Evolutionary conservation across 495 filamentous ascomycete species (phyloP).

Genomic region (Podospora didyma): DNA sequence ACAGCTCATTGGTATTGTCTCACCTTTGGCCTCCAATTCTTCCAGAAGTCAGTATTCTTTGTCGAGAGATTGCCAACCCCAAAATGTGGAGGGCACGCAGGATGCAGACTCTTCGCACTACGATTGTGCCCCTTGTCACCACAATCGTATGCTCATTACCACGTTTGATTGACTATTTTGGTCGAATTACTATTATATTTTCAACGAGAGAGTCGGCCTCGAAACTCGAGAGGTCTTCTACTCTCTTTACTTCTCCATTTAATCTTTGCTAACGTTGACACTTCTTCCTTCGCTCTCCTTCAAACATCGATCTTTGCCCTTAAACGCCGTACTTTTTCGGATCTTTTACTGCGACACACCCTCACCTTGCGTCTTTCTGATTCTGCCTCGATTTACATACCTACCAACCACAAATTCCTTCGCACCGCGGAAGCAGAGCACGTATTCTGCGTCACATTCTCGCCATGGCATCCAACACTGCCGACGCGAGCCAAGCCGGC

Average conservation of each 20-base stretch:
- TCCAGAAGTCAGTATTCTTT: background rate
- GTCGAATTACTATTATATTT: background rate
- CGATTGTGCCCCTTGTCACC: background rate
- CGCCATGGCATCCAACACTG: conserved; percentile 7
- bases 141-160: background rate
- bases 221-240: background rate
- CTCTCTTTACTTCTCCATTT: no score
- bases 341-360: no score
- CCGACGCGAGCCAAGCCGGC: background rate
- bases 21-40: background rate
- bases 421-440: background rate
- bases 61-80: background rate
- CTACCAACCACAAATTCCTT: no score
- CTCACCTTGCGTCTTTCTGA: no score
- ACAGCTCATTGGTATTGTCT: background rate
- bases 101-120: background rate
- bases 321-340: no score
- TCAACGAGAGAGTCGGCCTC: background rate
- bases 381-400: no score
- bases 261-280: no score
- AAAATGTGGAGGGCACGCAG: background rate
- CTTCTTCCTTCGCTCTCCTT: no score
- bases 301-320: no score
- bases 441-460: background rate
- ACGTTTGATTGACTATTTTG: background rate